Conservation (phyloP, 768 basidiomycete species). For the Tricholoma bakamatsutake region DNA sequence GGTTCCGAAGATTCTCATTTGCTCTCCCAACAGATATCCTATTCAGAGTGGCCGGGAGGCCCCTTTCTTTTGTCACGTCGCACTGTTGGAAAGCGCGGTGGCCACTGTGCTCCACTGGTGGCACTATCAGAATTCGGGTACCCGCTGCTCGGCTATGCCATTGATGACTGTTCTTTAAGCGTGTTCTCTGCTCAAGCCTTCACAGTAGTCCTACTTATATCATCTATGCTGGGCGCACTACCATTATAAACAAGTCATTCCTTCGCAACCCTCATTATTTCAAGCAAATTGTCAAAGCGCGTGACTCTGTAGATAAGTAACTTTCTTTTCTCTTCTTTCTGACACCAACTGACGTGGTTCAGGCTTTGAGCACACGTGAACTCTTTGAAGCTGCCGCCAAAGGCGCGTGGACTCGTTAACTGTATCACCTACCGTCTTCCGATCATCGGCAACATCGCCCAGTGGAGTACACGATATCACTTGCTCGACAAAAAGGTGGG, state of each 20-base stretch:
- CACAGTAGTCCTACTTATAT: background rate
- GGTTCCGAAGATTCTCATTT: too few relatives aligned
- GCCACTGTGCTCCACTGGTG: background rate
- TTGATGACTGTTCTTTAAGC: background rate
- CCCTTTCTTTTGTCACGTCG: background rate
- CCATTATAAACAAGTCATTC: background rate
- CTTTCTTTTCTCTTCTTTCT: too few relatives aligned
- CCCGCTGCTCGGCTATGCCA: background rate
- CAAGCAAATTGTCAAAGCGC: background rate
- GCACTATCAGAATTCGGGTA: background rate
- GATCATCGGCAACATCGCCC: background rate
- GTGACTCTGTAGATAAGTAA: background rate
- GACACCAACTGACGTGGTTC: background rate
- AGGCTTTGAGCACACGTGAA: background rate
- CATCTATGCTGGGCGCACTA: background rate
- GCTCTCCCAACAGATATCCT: too few relatives aligned
- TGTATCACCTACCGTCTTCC: background rate
- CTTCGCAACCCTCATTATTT: background rate
- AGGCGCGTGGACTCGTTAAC: background rate
- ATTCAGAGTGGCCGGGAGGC: too few relatives aligned
- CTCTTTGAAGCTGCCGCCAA: background rate
- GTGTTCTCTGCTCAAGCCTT: background rate
- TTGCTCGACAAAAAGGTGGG: background rate
- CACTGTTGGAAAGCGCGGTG: background rate
- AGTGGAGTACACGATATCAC: background rate